These are phyloP conservation scores for Gossypium raimondii DNA, from an alignment of 345 rosid species.

Conservation along the genomic window DNA sequence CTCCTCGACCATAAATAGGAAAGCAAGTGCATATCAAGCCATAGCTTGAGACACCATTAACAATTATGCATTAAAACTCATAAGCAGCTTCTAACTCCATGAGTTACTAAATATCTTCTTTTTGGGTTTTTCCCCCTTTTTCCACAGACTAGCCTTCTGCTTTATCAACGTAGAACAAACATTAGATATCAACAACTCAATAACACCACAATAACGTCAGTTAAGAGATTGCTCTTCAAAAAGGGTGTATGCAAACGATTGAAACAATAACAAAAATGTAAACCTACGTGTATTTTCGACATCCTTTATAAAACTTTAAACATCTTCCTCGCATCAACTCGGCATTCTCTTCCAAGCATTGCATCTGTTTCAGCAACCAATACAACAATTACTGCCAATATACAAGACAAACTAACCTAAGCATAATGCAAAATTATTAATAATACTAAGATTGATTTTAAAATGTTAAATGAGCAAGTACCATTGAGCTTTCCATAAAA, in stretches of 20 bases:
- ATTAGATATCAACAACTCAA: background rate
- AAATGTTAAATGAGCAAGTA: background rate
- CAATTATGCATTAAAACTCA: background rate
- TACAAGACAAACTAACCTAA: background rate
- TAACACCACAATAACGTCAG: background rate
- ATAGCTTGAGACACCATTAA: background rate
- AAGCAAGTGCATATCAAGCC: background rate
- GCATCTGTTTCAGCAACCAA: conserved; percentile 42
- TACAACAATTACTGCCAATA: background rate
- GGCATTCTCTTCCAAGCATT: conserved; percentile 59
- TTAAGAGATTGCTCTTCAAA: conserved; percentile 7
- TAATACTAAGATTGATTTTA: background rate
- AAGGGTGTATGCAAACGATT: background rate
- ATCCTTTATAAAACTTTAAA: conserved; percentile 57
- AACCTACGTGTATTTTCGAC: conserved; percentile 60
- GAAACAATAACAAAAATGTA: background rate
- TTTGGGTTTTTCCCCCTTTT: background rate
- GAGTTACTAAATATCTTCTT: background rate
- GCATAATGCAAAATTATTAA: background rate
- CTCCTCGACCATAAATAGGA: background rate
- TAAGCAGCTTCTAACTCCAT: background rate
- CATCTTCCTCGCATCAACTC: conserved; percentile 54
- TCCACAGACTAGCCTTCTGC: background rate
- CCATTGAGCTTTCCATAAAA: background rate
- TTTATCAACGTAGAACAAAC: background rate